These are phyloP conservation scores for Apostasia shenzhenica DNA, from an alignment of 106 monocot genomes.

Conservation along the genomic window DNA sequence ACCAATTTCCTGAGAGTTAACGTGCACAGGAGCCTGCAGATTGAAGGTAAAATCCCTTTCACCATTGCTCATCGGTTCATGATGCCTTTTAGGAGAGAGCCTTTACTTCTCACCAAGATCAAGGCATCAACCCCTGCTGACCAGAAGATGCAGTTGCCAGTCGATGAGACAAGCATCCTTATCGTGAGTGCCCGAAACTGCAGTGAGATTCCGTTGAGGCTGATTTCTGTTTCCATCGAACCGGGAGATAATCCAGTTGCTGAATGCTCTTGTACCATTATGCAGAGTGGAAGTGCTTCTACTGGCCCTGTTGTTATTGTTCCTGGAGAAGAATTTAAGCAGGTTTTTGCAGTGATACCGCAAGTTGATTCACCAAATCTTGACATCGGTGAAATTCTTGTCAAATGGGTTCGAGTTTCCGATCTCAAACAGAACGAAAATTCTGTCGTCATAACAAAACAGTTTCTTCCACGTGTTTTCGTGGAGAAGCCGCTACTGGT, in stretches of 20 bases:
- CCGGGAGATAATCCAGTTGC: constrained; percentile 12
- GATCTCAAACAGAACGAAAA: constrained; percentile 7
- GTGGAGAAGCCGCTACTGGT: constrained; percentile 77
- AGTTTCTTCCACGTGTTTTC: constrained; percentile 51
- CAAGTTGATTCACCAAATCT: constrained; percentile 25
- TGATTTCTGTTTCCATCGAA: constrained; percentile 51
- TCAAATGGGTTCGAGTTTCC: constrained; percentile 56
- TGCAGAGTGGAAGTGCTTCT: constrained; percentile 23
- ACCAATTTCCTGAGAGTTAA: constrained; percentile 50
- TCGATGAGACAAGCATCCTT: constrained; percentile 56
- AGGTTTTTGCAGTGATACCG: constrained; percentile 65
- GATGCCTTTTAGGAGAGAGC: constrained; percentile 72
- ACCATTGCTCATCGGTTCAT: constrained; percentile 58
- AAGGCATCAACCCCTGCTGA: constrained; percentile 26
- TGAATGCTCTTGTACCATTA: constrained; percentile 23
- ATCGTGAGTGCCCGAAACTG: constrained; percentile 68
- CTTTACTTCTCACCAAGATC: constrained; percentile 59
- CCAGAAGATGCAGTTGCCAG: constrained; percentile 37
- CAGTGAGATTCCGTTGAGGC: constrained; percentile 65
- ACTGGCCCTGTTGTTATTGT: constrained; percentile 25
- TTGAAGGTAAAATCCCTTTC: constrained; percentile 84
- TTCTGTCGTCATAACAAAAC: constrained; percentile 27
- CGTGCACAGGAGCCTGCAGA: constrained; percentile 87
- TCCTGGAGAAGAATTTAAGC: constrained; percentile 77
- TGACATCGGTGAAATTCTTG: constrained; percentile 38